Percentiles rank a stretch among this genome's conserved stretches.
Evolutionary conservation across 2,329 filamentous ascomycete species (phyloP).

Genomic region (Fusarium beomiforme): DNA sequence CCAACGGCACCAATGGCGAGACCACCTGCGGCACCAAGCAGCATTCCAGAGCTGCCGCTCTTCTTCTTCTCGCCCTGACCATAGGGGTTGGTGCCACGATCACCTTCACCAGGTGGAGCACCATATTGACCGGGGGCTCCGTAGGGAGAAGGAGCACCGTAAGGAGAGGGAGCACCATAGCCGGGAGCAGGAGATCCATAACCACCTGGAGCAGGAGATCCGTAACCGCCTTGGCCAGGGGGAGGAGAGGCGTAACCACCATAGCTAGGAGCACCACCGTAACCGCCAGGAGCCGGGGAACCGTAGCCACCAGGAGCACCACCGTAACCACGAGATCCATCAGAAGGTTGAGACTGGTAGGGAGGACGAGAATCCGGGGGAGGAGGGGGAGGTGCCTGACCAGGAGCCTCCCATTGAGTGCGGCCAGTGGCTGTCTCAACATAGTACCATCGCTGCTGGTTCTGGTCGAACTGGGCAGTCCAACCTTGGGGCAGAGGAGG

Average conservation of each 20-base stretch:
- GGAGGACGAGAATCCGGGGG: conserved; percentile 37
- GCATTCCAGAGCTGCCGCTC: conserved; percentile 61
- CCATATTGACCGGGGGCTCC: conserved; percentile 26
- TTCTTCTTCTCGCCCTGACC: conserved; percentile 47
- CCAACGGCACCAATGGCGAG: conserved; percentile 66
- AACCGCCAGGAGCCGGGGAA: conserved; percentile 28
- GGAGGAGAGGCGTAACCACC: conserved; percentile 30
- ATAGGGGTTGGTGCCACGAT: conserved; percentile 31
- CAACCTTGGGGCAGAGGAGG: conserved; percentile 69
- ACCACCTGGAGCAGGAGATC: conserved; percentile 32
- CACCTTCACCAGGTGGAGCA: conserved; percentile 6
- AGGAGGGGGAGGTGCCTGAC: conserved; percentile 42
- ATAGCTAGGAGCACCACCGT: conserved; percentile 33
- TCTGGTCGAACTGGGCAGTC: conserved; percentile 70
- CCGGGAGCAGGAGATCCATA: conserved; percentile 29
- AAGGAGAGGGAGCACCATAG: conserved; percentile 30
- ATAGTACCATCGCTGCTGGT: conserved; percentile 71
- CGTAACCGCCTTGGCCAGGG: conserved; percentile 27
- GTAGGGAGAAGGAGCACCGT: conserved; percentile 25
- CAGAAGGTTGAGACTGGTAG: conserved; percentile 33
- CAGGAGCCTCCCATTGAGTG: conserved; percentile 72
- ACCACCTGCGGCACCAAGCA: conserved; percentile 69
- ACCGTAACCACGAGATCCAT: conserved; percentile 41
- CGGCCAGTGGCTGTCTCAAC: conserved; percentile 68
- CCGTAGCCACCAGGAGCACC: conserved; percentile 26